Conservation (phyloP, 768 basidiomycete species). For the Cyclocybe cylindracea region DNA sequence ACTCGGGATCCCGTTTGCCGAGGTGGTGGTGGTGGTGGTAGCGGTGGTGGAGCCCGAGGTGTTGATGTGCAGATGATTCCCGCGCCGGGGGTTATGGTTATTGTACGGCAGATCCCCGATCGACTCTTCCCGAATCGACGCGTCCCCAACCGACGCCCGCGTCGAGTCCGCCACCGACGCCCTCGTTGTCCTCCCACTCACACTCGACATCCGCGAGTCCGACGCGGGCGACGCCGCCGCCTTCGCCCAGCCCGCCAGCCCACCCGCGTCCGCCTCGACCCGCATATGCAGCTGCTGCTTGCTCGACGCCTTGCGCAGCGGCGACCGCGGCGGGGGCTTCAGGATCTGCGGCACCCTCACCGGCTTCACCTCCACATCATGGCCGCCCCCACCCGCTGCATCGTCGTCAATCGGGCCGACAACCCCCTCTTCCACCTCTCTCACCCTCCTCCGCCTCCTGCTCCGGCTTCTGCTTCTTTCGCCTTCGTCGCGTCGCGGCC, state of each 20-base stretch:
- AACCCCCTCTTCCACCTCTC: conserved; percentile 6
- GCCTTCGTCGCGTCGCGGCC: conserved; percentile 9
- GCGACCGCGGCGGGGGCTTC: conserved; percentile 24
- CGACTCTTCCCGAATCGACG: conserved; percentile 25
- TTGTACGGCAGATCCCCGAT: background rate
- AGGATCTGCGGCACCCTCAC: conserved; percentile 39
- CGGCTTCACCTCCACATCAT: conserved; percentile 33
- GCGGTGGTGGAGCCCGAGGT: conserved; percentile 3
- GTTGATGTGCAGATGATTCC: conserved; percentile 17
- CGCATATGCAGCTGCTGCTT: too few relatives aligned
- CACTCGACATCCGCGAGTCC: background rate
- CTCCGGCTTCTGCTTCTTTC: conserved; percentile 16
- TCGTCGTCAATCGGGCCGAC: too few relatives aligned
- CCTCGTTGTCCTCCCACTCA: background rate
- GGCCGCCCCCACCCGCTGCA: conserved; percentile 16
- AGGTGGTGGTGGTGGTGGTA: background rate
- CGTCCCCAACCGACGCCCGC: conserved; percentile 36
- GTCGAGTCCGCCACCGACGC: conserved; percentile 34
- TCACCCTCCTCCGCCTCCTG: background rate
- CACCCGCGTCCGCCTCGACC: too few relatives aligned
- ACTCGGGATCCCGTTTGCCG: background rate
- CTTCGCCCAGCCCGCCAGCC: too few relatives aligned
- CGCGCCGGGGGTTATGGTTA: conserved; percentile 21
- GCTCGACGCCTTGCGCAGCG: conserved; percentile 11
- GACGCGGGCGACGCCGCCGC: conserved; percentile 1